A percentile compares a stretch with the other conserved stretches of the same genome.
These are phyloP conservation scores for Thymus mandschuricus DNA, from an alignment of 257 asterid species.

Conservation along the genomic window DNA sequence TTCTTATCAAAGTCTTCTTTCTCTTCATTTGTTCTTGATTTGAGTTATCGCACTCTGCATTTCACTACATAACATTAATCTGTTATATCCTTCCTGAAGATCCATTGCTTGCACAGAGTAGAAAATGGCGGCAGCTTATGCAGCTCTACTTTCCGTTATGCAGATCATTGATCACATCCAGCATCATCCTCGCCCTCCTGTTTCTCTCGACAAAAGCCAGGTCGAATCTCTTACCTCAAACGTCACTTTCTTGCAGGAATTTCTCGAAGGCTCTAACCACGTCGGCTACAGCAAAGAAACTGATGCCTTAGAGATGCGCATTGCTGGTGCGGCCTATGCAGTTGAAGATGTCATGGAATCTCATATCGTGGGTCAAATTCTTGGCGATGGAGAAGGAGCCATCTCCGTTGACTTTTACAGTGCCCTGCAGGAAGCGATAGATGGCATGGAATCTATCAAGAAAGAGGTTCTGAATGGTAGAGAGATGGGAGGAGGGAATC, in stretches of 20 bases:
- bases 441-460: not conserved
- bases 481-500: not conserved
- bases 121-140: not conserved
- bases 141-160: not conserved
- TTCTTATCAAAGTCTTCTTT: no score
- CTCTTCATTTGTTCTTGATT: no score
- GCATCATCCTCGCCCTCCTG: not conserved
- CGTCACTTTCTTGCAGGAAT: no score
- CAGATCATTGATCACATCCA: not conserved
- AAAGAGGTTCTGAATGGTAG: not conserved
- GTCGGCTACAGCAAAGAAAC: no score
- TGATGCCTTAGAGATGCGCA: not conserved
- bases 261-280: no score
- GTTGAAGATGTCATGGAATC: no score
- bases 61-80: not conserved
- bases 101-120: not conserved
- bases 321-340: not conserved
- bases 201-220: not conserved
- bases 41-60: not conserved
- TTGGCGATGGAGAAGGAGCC: not conserved
- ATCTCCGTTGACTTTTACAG: not conserved
- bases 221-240: no score
- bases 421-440: not conserved
- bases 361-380: not conserved
- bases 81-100: no score